Evolutionary conservation across 306 rosid genomes (phyloP), one percentile per base, ranked within the genome.

Genomic region (Vigna nakashimae): DNA sequence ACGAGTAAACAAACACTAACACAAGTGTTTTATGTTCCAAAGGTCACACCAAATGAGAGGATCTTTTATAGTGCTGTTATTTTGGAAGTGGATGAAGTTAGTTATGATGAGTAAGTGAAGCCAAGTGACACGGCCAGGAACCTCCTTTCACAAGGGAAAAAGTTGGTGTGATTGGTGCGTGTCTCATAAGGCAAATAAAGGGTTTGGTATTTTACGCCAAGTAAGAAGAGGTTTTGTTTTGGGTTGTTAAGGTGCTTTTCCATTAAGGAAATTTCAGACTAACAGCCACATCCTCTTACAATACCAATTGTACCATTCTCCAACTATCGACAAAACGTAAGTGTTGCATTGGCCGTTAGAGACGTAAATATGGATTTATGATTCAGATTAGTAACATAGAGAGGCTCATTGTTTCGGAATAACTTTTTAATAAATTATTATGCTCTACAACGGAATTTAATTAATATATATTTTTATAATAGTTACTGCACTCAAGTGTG

Each of bases 161-260:
- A 67, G 67, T 57, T 59, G 65, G 38, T 28, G 48, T 52, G 77
- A 9, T 28, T 12, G 30, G 28, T 43, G 65, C 57, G 86, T 77
- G 52, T 71, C 49, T 63, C 30, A 64, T 58, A 71, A 71, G 85
- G 57, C 42, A 22, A 8, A 77, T 10, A 22, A 8, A 77, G 18
- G 70, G 22, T 77, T 77, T 82, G 71, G 74, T 30, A 76, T 82
- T 77, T 51, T 77, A 77, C 79, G 86, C 75, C 57, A 82, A 77
- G 82, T 22, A 67, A 81, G 49, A 64, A 64, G 45, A 10, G 13
- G 3, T 20, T 6, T 69, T 58, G 3, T 20, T 6, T 69, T 58
- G 65, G 52, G 46, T 34, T 46, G 6, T 8, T 10, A 58, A 69
- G 67, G 32, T 68, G 72, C 72, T 75, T 68, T 67, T 36, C 11